Evolutionary conservation across 345 rosid genomes (phyloP).

Genomic region (Firmiana major): DNA sequence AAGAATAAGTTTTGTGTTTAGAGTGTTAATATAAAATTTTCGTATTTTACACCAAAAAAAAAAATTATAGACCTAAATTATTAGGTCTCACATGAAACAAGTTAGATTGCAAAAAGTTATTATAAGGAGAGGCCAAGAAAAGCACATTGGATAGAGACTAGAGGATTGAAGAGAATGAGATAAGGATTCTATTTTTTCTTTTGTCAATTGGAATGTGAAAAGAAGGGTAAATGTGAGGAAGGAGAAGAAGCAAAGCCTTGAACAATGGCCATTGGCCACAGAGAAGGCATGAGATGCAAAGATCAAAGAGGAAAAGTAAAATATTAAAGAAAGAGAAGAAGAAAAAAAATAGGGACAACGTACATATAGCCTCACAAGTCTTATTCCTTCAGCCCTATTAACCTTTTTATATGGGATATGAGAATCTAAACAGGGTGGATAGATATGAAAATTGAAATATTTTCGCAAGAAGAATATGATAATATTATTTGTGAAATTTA

Average conservation of each 20-base stretch:
- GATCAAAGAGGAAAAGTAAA: background rate
- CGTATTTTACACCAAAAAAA: too few species aligned
- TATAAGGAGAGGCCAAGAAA: background rate
- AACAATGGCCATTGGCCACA: slow-evolving; percentile 18
- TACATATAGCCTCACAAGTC: slow-evolving; percentile 12
- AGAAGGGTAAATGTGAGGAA: background rate
- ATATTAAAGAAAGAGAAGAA: background rate
- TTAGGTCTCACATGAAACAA: background rate
- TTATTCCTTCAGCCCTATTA: background rate
- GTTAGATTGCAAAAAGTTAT: background rate
- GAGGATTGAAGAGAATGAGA: background rate
- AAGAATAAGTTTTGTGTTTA: too few species aligned
- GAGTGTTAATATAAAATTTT: too few species aligned
- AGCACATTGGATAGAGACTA: background rate
- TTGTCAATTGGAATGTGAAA: background rate
- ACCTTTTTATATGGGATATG: background rate
- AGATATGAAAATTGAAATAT: background rate
- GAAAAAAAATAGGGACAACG: background rate
- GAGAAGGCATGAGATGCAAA: slow-evolving; percentile 34
- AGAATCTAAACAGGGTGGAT: background rate
- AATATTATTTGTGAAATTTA: too few species aligned
- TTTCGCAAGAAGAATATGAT: too few species aligned
- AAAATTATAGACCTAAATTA: too few species aligned
- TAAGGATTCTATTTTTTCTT: background rate
- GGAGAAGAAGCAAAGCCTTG: background rate